Percentiles rank a stretch among this genome's conserved stretches.
Conservation (phyloP, 2,329 filamentous ascomycete species). For the Leptographium radiaticola region DNA sequence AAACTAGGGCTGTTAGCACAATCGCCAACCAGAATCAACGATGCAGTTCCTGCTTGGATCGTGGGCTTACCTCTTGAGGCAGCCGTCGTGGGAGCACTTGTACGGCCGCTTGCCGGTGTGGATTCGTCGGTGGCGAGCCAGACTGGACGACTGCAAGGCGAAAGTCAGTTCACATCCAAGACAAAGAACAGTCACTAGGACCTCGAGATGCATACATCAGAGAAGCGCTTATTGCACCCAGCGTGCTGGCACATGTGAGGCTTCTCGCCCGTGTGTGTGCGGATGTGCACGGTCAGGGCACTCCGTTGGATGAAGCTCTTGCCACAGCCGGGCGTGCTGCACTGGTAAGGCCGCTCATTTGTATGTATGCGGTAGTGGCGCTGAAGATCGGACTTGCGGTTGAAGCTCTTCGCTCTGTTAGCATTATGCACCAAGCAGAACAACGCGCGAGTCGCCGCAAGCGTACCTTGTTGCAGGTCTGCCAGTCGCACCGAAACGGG, state of each 20-base stretch:
- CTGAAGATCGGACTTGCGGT: slow-evolving; percentile 58
- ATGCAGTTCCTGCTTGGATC: too few relatives aligned
- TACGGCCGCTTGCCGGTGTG: slow-evolving; percentile 56
- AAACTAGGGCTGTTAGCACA: slow-evolving; percentile 33
- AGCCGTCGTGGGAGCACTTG: slow-evolving; percentile 47
- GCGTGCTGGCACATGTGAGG: slow-evolving; percentile 54
- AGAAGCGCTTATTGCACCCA: slow-evolving; percentile 56
- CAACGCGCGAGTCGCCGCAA: neutral
- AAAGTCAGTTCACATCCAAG: slow-evolving; percentile 17
- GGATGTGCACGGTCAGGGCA: slow-evolving; percentile 56
- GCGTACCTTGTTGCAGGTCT: slow-evolving; percentile 46
- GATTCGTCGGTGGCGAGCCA: slow-evolving; percentile 51
- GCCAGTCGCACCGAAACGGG: slow-evolving; percentile 52
- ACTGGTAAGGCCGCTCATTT: slow-evolving; percentile 55
- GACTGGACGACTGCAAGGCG: slow-evolving; percentile 42
- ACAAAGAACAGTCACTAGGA: too few relatives aligned
- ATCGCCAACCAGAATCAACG: neutral
- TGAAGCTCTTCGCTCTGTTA: slow-evolving; percentile 45
- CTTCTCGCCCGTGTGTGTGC: slow-evolving; percentile 75
- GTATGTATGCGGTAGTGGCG: slow-evolving; percentile 61
- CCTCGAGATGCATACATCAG: slow-evolving; percentile 39
- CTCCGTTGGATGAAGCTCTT: slow-evolving; percentile 62
- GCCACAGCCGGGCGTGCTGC: slow-evolving; percentile 45
- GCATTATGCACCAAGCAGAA: neutral
- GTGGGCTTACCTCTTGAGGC: slow-evolving; percentile 42